These are phyloP conservation scores for Trichoderma sp. DNA, from an alignment of 2,329 filamentous ascomycete genomes.

Conservation along the genomic window DNA sequence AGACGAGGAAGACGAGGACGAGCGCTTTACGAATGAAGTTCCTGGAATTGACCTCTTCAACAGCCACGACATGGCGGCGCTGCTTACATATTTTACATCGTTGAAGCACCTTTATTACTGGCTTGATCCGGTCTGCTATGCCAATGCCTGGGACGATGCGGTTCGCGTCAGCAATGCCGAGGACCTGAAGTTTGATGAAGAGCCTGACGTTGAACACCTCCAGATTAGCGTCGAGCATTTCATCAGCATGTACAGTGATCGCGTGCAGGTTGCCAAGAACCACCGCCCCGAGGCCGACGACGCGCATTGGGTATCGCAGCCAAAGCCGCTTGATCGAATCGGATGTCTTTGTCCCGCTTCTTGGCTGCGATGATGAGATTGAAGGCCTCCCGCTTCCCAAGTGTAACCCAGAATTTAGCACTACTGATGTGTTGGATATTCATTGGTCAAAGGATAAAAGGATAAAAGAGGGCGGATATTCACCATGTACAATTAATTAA, in stretches of 20 bases:
- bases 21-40: no score
- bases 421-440: no score
- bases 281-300: background rate
- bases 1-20: background rate
- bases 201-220: background rate
- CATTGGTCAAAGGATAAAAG: no score
- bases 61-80: background rate
- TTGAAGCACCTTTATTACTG: background rate
- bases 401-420: no score
- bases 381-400: background rate
- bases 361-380: background rate
- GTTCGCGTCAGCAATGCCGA: background rate
- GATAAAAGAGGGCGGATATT: no score
- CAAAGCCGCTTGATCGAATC: background rate
- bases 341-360: background rate
- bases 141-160: background rate
- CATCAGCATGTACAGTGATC: background rate
- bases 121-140: background rate
- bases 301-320: background rate
- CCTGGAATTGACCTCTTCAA: background rate
- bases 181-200: background rate
- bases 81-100: background rate
- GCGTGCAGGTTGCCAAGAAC: background rate
- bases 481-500: no score
- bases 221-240: background rate